Conservation (phyloP, 2,329 filamentous ascomycete genomes). For the Biscogniauxia sp. region DNA sequence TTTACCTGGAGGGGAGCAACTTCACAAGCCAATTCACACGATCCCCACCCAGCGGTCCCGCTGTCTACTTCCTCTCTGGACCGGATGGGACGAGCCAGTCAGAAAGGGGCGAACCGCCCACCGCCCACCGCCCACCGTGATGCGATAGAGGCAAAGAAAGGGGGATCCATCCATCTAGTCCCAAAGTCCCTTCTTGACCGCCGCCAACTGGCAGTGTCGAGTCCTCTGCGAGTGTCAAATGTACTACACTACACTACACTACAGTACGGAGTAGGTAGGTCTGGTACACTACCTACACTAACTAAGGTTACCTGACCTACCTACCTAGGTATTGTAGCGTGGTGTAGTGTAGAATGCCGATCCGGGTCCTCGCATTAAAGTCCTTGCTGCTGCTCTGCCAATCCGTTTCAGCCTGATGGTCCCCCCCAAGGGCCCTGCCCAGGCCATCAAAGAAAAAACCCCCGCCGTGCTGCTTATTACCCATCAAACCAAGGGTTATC, state of each 20-base stretch:
- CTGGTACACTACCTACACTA: too few species aligned
- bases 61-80: not conserved
- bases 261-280: too few species aligned
- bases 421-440: not conserved
- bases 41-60: not conserved
- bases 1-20: not conserved
- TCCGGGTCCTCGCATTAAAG: constrained; percentile 5
- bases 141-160: not conserved
- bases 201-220: not conserved
- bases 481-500: not conserved
- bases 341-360: constrained; percentile 1
- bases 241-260: too few species aligned
- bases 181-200: not conserved
- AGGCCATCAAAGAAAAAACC: not conserved
- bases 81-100: not conserved
- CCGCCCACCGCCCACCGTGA: not conserved
- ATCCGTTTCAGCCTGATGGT: constrained; percentile 13
- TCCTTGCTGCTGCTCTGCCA: constrained; percentile 3
- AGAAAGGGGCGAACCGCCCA: not conserved
- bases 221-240: not conserved
- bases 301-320: too few species aligned
- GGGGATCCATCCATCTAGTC: not conserved
- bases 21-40: not conserved
- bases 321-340: too few species aligned
- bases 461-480: not conserved